These are phyloP conservation scores for Colletotrichum nymphaeae DNA, from an alignment of 2,329 filamentous ascomycete genomes.

Conservation along the genomic window DNA sequence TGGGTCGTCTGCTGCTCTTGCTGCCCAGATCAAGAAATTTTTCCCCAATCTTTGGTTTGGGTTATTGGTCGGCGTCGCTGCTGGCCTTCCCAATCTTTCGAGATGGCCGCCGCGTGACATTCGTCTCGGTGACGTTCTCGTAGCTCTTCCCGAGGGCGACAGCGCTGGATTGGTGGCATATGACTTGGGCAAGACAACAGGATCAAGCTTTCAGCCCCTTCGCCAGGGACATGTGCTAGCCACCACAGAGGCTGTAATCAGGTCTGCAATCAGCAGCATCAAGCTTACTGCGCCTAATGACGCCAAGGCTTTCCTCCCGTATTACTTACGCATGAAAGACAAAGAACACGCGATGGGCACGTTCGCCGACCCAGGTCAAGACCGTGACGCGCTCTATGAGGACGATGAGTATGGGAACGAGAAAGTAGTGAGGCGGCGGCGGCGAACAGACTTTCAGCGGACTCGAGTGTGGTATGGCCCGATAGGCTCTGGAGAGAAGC, in stretches of 20 bases:
- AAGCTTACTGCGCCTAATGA: no score
- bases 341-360: no score
- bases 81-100: conserved; percentile 45
- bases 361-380: no score
- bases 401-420: conserved; percentile 14
- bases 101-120: conserved; percentile 45
- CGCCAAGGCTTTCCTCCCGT: no score
- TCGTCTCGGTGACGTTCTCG: conserved; percentile 50
- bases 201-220: conserved; percentile 42
- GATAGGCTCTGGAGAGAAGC: conserved; percentile 47
- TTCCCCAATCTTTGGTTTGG: conserved; percentile 51
- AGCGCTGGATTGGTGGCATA: conserved; percentile 45
- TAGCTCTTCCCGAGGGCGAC: conserved; percentile 41
- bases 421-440: conserved; percentile 10
- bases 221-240: conserved; percentile 40
- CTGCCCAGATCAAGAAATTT: conserved; percentile 46
- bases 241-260: conserved; percentile 44
- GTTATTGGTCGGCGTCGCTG: conserved; percentile 49
- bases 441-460: conserved; percentile 27
- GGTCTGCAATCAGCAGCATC: conserved; percentile 48
- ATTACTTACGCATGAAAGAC: no score
- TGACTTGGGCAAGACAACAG: conserved; percentile 47
- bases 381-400: conserved; percentile 40
- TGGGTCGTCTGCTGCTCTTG: conserved; percentile 46
- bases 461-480: conserved; percentile 48